phyloP scores from a whole-genome alignment of 2,329 filamentous ascomycete genomes.

The Amauroascus niger region DNA sequence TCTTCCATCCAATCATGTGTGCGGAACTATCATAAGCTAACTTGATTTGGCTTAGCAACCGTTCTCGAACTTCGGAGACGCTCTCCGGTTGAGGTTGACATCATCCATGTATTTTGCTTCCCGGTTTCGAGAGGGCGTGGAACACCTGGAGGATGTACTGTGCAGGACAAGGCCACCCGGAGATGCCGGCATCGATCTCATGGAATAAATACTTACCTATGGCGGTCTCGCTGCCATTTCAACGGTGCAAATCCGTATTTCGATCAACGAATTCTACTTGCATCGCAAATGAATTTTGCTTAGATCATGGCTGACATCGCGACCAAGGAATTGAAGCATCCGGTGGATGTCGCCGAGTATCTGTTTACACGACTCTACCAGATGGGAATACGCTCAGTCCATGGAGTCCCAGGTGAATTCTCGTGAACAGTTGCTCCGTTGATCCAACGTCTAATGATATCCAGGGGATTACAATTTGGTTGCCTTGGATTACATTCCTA shows the following conservation, averaged over 20 bases:
- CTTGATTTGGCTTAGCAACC: background rate
- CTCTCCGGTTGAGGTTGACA: conserved; percentile 4
- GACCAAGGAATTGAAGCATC: conserved; percentile 36
- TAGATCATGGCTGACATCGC: conserved; percentile 36
- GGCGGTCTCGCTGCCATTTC: background rate
- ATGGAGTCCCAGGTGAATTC: conserved; percentile 44
- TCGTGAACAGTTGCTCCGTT: background rate
- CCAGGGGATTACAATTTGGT: conserved; percentile 58
- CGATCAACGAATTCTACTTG: too few species aligned
- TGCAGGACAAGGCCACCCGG: background rate
- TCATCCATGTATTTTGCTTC: background rate
- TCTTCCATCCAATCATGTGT: conserved; percentile 1
- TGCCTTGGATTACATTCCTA: conserved; percentile 56
- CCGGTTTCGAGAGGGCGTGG: conserved; percentile 1
- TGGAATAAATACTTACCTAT: background rate
- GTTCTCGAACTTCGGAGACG: background rate
- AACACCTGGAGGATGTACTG: background rate
- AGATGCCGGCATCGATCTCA: background rate
- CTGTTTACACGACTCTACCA: conserved; percentile 42
- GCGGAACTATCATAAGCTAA: background rate
- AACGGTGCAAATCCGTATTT: too few species aligned
- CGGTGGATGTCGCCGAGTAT: conserved; percentile 41
- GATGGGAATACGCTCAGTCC: conserved; percentile 41
- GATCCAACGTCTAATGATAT: background rate
- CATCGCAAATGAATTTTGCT: too few species aligned